Percentiles rank a stretch among this genome's conserved stretches.
Evolutionary conservation across 2,329 filamentous ascomycete species (phyloP).

Genomic region (Diaporthe vaccinii): DNA sequence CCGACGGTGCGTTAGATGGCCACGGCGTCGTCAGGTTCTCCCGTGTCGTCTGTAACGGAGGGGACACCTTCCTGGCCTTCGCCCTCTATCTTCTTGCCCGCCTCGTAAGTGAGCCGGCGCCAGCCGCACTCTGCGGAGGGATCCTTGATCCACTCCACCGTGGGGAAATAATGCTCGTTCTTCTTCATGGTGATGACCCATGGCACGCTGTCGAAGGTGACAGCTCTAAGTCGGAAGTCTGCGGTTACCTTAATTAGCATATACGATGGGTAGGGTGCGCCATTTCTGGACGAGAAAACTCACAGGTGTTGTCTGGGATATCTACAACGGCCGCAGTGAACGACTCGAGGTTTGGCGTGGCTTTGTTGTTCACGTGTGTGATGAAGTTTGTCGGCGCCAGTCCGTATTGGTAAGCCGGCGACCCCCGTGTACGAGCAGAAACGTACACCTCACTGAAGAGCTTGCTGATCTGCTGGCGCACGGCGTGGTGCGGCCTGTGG

Average conservation of each 20-base stretch:
- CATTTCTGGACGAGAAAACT: constrained; percentile 48
- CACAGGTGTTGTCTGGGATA: constrained; percentile 95
- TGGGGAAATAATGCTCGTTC: constrained; percentile 95
- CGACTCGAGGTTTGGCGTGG: constrained; percentile 83
- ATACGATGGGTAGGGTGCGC: not conserved
- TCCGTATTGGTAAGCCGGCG: constrained; percentile 89
- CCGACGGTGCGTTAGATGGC: constrained; percentile 1
- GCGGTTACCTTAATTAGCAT: constrained; percentile 42
- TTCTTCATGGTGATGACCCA: constrained; percentile 99
- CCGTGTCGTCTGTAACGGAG: constrained; percentile 38
- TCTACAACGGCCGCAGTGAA: constrained; percentile 87
- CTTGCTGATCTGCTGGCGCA: constrained; percentile 96
- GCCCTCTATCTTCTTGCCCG: constrained; percentile 41
- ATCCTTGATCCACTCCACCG: constrained; percentile 75
- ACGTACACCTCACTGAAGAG: constrained; percentile 98
- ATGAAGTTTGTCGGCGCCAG: constrained; percentile 98
- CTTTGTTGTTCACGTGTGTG: constrained; percentile 91
- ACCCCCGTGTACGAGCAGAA: constrained; percentile 85
- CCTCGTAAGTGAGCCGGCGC: constrained; percentile 41
- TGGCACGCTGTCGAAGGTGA: constrained; percentile 97
- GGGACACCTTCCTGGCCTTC: constrained; percentile 39
- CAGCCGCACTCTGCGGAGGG: constrained; percentile 37
- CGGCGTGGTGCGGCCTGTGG: constrained; percentile 94
- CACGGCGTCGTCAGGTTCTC: constrained; percentile 38
- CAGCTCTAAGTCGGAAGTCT: constrained; percentile 96